Conservation (phyloP, 2,329 filamentous ascomycete genomes). For the Microdochium bolleyi region DNA sequence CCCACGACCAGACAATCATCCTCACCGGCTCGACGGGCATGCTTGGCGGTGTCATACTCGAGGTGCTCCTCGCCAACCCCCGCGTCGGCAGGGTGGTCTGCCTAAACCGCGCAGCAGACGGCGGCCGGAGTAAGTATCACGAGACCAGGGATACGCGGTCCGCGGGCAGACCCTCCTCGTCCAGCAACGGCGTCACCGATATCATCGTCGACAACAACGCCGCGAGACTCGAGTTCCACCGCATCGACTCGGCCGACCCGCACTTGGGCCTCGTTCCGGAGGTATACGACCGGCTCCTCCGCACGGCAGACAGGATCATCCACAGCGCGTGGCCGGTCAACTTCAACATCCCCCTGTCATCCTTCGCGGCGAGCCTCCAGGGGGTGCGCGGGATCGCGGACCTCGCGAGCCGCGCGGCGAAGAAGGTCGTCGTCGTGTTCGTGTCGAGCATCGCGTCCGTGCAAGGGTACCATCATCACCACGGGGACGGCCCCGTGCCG, state of each 20-base stretch:
- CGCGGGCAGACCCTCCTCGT: no score
- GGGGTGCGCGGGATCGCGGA: conserved; percentile 41
- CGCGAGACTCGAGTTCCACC: conserved; percentile 35
- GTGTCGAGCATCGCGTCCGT: conserved; percentile 33
- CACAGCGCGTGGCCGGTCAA: conserved; percentile 51
- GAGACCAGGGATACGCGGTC: no score
- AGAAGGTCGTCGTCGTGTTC: conserved; percentile 30
- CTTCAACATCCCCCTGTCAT: conserved; percentile 38
- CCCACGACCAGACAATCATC: conserved; percentile 29
- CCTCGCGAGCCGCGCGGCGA: conserved; percentile 22
- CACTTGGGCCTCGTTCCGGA: conserved; percentile 36
- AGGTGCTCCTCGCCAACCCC: conserved; percentile 22
- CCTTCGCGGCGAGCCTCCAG: conserved; percentile 41
- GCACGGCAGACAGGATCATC: conserved; percentile 34
- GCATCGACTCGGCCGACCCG: conserved; percentile 36
- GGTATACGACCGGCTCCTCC: conserved; percentile 25
- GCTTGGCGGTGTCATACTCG: conserved; percentile 38
- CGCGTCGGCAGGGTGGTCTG: conserved; percentile 34
- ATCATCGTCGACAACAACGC: conserved; percentile 17
- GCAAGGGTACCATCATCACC: conserved; percentile 20
- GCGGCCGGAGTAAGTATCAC: conserved; percentile 9
- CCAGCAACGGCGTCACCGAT: conserved; percentile 23
- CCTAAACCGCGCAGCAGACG: conserved; percentile 37
- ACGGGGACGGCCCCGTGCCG: conserved; percentile 21
- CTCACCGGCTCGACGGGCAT: conserved; percentile 42